A percentile compares a stretch with the other conserved stretches of the same genome.
phyloP scores from a whole-genome alignment of 495 filamentous ascomycete genomes.

The Penicillium roqueforti region DNA sequence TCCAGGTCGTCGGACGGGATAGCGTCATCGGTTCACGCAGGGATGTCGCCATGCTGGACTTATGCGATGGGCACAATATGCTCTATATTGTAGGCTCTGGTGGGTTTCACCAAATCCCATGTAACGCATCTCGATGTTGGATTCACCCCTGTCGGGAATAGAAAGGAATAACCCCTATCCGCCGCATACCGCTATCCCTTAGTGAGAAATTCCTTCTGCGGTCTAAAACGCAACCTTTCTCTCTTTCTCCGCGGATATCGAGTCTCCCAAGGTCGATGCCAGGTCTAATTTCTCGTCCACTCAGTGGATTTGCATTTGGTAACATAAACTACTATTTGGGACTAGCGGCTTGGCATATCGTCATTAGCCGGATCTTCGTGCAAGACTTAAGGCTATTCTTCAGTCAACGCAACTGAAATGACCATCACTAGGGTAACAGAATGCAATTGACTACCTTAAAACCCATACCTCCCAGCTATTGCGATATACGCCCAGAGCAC shows the following conservation, averaged over 20 bases:
- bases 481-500: neutral
- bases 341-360: conserved; percentile 9
- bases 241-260: conserved; percentile 17
- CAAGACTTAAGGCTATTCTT: too few species aligned
- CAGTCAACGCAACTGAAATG: neutral
- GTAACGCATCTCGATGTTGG: neutral
- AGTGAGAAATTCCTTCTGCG: neutral
- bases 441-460: neutral
- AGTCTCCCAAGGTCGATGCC: neutral
- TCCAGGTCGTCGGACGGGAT: conserved; percentile 24
- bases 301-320: conserved; percentile 39
- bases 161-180: neutral
- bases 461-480: neutral
- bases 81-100: neutral
- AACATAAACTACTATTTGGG: conserved; percentile 34
- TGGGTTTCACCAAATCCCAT: neutral
- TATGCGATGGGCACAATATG: neutral
- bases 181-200: neutral
- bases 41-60: conserved; percentile 9
- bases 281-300: conserved; percentile 17
- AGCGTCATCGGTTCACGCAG: conserved; percentile 5
- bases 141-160: neutral
- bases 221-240: neutral
- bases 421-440: neutral
- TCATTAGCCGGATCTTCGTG: neutral